Conservation (phyloP, 345 rosid species). For the Anastatica hierochuntica region DNA sequence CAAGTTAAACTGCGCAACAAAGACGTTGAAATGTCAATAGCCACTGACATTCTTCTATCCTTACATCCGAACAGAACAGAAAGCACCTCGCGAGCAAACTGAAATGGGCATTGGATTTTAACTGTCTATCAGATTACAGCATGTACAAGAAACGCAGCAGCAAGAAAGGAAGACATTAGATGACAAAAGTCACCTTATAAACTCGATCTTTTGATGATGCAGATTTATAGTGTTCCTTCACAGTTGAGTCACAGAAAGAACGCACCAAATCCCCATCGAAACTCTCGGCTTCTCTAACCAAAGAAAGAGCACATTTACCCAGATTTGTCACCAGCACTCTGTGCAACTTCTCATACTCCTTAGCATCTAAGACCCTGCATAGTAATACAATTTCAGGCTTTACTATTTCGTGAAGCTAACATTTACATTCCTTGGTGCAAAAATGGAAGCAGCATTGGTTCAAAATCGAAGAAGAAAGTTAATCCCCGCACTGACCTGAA, state of each 20-base stretch:
- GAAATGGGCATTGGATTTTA: slow-evolving; percentile 5
- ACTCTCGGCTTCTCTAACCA: slow-evolving; percentile 40
- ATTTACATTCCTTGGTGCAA: too few species aligned
- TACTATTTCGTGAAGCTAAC: neutral
- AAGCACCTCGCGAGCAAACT: slow-evolving; percentile 64
- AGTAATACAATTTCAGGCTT: neutral
- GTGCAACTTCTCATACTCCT: slow-evolving; percentile 46
- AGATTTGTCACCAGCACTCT: slow-evolving; percentile 41
- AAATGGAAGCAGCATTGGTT: slow-evolving; percentile 9
- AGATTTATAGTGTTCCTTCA: slow-evolving; percentile 42
- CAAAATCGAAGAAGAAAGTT: neutral
- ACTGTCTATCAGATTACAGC: neutral
- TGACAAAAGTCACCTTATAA: slow-evolving; percentile 42
- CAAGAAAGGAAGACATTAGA: slow-evolving; percentile 5
- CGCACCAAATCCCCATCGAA: slow-evolving; percentile 36
- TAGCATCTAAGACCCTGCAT: slow-evolving; percentile 53
- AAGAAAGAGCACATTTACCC: slow-evolving; percentile 39
- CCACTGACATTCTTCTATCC: slow-evolving; percentile 26
- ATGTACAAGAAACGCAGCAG: neutral
- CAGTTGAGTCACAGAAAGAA: slow-evolving; percentile 34
- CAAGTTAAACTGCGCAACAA: slow-evolving; percentile 34
- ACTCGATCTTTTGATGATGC: slow-evolving; percentile 46
- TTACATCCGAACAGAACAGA: slow-evolving; percentile 40
- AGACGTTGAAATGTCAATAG: slow-evolving; percentile 30
- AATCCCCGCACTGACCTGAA: slow-evolving; percentile 40